These are phyloP conservation scores for Cucurbita moschata DNA, from an alignment of 306 rosid species.

Conservation along the genomic window DNA sequence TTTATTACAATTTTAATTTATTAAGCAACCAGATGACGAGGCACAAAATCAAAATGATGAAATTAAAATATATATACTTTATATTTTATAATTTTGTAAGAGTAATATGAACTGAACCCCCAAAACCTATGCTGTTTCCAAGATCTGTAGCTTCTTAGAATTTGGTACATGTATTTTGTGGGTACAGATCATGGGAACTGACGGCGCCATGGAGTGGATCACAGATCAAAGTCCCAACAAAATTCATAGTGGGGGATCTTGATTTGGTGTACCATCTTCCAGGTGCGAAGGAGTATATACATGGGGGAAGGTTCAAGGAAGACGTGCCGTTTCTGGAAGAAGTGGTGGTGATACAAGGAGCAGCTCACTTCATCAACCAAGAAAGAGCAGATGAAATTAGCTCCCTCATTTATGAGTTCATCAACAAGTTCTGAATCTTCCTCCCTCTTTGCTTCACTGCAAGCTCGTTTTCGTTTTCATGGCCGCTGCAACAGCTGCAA, in stretches of 20 bases:
- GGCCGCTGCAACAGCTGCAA: too few species aligned
- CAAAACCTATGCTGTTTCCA: too few species aligned
- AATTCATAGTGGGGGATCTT: conserved; percentile 15
- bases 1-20: too few species aligned
- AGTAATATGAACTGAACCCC: not conserved
- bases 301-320: conserved; percentile 32
- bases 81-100: too few species aligned
- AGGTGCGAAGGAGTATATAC: conserved; percentile 10
- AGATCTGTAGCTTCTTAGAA: too few species aligned
- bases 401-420: conserved; percentile 39
- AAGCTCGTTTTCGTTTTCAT: too few species aligned
- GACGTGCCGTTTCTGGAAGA: conserved; percentile 48
- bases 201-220: conserved; percentile 20
- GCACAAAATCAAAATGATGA: too few species aligned
- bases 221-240: conserved; percentile 40
- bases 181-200: conserved; percentile 60
- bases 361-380: conserved; percentile 45
- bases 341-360: conserved; percentile 46
- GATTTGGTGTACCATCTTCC: conserved; percentile 41
- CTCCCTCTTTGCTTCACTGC: too few species aligned
- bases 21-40: too few species aligned
- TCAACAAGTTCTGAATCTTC: conserved; percentile 27
- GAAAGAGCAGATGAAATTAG: conserved; percentile 49
- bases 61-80: too few species aligned
- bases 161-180: not conserved